Percentiles rank a stretch among this genome's conserved stretches.
phyloP scores from a whole-genome alignment of 305 asterid genomes.

The Caryopteris hybrid region DNA sequence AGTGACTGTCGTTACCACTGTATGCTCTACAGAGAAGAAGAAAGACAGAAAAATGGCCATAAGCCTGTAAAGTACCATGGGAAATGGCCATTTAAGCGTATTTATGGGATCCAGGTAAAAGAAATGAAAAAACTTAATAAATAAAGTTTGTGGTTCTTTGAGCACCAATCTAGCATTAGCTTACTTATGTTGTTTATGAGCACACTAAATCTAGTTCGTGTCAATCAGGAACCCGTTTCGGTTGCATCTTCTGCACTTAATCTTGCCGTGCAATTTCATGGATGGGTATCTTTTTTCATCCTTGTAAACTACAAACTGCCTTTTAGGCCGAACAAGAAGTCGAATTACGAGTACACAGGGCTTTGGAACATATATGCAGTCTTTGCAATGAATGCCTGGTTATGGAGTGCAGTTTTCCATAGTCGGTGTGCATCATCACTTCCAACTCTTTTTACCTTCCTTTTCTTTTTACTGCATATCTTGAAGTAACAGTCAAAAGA shows the following conservation, averaged over 20 bases:
- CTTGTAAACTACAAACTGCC: slow-evolving; percentile 86
- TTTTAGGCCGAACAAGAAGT: slow-evolving; percentile 57
- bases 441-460: too few species aligned
- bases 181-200: slow-evolving; percentile 10
- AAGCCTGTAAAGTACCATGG: slow-evolving; percentile 87
- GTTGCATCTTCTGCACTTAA: slow-evolving; percentile 90
- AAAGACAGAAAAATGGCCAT: slow-evolving; percentile 64
- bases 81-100: slow-evolving; percentile 85
- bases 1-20: slow-evolving; percentile 88
- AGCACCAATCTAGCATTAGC: slow-evolving; percentile 6
- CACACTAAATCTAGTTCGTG: slow-evolving; percentile 13
- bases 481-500: background rate
- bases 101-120: slow-evolving; percentile 81
- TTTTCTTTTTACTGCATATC: background rate
- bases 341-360: slow-evolving; percentile 87
- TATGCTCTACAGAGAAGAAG: slow-evolving; percentile 88
- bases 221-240: slow-evolving; percentile 85
- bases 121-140: background rate
- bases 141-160: background rate
- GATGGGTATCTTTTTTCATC: slow-evolving; percentile 94
- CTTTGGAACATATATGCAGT: slow-evolving; percentile 81
- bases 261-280: slow-evolving; percentile 92
- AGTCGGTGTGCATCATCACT: slow-evolving; percentile 53
- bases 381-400: slow-evolving; percentile 81
- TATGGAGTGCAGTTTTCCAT: slow-evolving; percentile 94